Percentiles rank a stretch among this genome's conserved stretches.
phyloP scores from a whole-genome alignment of 2,329 filamentous ascomycete genomes.

The Fusarium dlaminii region DNA sequence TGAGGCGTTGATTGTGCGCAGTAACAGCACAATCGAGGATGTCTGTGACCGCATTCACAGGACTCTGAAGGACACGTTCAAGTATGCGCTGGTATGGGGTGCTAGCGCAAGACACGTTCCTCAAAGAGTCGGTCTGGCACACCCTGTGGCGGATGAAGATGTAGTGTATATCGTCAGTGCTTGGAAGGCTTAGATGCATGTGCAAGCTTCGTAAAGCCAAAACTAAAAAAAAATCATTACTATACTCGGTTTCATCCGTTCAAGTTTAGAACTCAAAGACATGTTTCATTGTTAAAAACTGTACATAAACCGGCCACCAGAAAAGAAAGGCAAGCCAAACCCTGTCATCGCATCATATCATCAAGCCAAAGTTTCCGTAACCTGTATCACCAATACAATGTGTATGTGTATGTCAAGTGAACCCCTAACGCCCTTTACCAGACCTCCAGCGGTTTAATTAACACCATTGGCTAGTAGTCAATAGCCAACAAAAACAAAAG shows the following conservation, averaged over 20 bases:
- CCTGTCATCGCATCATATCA: conserved; percentile 44
- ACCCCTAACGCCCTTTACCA: conserved; percentile 34
- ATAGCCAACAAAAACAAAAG: conserved; percentile 27
- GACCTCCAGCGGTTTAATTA: conserved; percentile 32
- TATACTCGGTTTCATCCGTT: background rate
- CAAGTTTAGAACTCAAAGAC: background rate
- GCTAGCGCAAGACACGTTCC: conserved; percentile 95
- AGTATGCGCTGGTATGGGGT: conserved; percentile 98
- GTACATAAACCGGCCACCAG: conserved; percentile 32
- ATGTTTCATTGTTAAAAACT: conserved; percentile 34
- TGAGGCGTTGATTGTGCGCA: conserved; percentile 92
- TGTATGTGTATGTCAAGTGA: conserved; percentile 27
- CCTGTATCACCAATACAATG: conserved; percentile 30
- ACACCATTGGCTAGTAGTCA: conserved; percentile 8
- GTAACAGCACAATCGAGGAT: conserved; percentile 90
- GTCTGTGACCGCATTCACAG: conserved; percentile 96
- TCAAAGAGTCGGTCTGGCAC: conserved; percentile 87
- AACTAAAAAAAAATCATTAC: conserved; percentile 4
- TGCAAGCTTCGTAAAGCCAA: background rate
- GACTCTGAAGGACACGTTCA: conserved; percentile 97
- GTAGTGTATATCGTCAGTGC: conserved; percentile 74
- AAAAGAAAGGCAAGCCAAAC: conserved; percentile 30
- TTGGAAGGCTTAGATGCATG: conserved; percentile 63
- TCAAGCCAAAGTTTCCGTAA: conserved; percentile 36
- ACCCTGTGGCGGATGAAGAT: conserved; percentile 78